These are phyloP conservation scores for Naegleria fowleri DNA, from an alignment of 208 protist species.

Conservation along the genomic window DNA sequence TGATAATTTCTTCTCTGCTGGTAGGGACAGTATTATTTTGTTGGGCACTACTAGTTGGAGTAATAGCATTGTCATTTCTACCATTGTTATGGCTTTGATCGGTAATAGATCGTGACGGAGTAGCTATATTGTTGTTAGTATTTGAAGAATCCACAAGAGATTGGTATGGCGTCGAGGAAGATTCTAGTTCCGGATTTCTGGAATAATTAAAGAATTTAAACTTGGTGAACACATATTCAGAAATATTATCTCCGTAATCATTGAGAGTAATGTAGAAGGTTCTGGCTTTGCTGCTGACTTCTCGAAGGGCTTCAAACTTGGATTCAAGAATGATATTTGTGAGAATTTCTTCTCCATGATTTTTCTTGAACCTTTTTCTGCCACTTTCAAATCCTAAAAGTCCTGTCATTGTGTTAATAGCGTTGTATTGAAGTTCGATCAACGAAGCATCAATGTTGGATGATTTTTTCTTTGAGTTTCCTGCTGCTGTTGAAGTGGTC, in stretches of 20 bases:
- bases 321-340: not conserved
- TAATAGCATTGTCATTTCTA: not conserved
- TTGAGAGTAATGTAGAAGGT: not conserved
- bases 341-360: not conserved
- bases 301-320: not conserved
- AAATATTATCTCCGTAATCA: not conserved
- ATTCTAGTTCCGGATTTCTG: no score
- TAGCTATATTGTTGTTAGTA: no score
- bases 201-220: not conserved
- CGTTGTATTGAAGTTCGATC: not conserved
- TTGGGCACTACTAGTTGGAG: not conserved
- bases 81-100: no score
- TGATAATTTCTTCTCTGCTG: not conserved
- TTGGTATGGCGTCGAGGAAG: no score
- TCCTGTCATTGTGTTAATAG: not conserved
- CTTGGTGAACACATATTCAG: not conserved
- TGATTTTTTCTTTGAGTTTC: not conserved
- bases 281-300: not conserved
- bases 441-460: not conserved
- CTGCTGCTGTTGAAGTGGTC: not conserved
- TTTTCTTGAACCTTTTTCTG: not conserved
- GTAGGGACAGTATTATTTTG: not conserved
- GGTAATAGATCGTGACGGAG: no score
- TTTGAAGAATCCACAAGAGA: not conserved
- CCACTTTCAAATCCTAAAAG: not conserved